Conservation (phyloP, 2,329 filamentous ascomycete species). For the Microsporum audouinii region DNA sequence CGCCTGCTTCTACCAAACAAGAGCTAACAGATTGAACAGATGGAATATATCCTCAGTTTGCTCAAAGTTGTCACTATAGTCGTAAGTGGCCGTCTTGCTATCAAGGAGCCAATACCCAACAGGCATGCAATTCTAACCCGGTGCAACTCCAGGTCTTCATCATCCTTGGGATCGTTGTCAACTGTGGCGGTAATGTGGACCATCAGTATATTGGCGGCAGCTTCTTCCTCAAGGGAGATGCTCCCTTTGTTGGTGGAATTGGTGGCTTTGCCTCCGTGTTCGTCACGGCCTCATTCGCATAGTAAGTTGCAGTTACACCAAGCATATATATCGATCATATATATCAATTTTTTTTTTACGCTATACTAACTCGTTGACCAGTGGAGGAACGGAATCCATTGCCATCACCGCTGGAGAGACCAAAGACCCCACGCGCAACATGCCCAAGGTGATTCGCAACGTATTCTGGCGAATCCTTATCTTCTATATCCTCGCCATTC, state of each 20-base stretch:
- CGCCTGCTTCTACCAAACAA: not conserved
- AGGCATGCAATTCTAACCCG: conserved; percentile 5
- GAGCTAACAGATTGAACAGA: conserved; percentile 14
- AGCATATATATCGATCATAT: not conserved
- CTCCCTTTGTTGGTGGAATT: conserved; percentile 54
- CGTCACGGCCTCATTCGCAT: conserved; percentile 52
- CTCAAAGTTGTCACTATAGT: conserved; percentile 34
- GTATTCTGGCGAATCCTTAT: conserved; percentile 53
- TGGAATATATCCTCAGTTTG: conserved; percentile 34
- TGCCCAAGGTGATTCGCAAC: conserved; percentile 54
- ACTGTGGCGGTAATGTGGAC: conserved; percentile 45
- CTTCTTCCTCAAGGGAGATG: conserved; percentile 48
- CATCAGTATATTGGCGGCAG: conserved; percentile 48
- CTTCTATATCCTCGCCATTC: conserved; percentile 43
- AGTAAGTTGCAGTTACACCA: conserved; percentile 22
- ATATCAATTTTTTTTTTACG: conserved; percentile 9
- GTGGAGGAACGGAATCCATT: conserved; percentile 52
- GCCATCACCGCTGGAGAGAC: conserved; percentile 57
- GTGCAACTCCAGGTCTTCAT: conserved; percentile 43
- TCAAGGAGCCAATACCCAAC: not conserved
- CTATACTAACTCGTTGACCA: conserved; percentile 13
- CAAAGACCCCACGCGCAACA: conserved; percentile 48
- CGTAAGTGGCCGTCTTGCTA: conserved; percentile 19
- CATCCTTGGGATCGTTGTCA: conserved; percentile 50
- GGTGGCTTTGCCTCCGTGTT: conserved; percentile 56